Evolutionary conservation across 2,329 filamentous ascomycete genomes (phyloP).

Genomic region (Fusarium nodosum): DNA sequence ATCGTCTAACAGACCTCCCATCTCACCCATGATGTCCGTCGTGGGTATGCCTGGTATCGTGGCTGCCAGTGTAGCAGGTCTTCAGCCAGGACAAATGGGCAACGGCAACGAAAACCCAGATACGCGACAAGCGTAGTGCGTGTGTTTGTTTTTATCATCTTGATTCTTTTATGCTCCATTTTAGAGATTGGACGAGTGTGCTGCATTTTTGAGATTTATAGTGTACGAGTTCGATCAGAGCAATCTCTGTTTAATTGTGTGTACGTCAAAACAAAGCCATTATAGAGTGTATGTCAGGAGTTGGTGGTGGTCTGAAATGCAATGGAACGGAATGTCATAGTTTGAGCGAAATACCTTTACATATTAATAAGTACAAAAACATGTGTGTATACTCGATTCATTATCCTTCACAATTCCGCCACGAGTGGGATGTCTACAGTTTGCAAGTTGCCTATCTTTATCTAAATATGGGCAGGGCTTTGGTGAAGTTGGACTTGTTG

Average conservation of each 20-base stretch:
- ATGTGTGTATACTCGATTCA: background rate
- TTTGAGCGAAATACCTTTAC: slow-evolving; percentile 12
- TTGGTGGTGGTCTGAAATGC: slow-evolving; percentile 14
- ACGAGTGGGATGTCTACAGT: background rate
- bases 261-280: background rate
- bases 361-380: slow-evolving; percentile 22
- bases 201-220: slow-evolving; percentile 16
- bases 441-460: too few species aligned
- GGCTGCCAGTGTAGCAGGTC: slow-evolving; percentile 37
- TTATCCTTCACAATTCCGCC: background rate
- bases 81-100: slow-evolving; percentile 24
- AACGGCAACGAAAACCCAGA: slow-evolving; percentile 23
- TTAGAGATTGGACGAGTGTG: slow-evolving; percentile 35
- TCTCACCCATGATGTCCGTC: slow-evolving; percentile 43
- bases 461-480: too few species aligned
- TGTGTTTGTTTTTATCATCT: background rate
- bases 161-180: background rate
- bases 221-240: slow-evolving; percentile 34
- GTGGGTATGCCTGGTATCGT: slow-evolving; percentile 44
- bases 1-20: slow-evolving; percentile 40
- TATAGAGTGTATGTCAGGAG: slow-evolving; percentile 28
- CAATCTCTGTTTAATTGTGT: slow-evolving; percentile 23
- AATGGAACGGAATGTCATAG: slow-evolving; percentile 1
- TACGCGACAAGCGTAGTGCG: slow-evolving; percentile 14
- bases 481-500: background rate